These are phyloP conservation scores for Neurospora crassa DNA, from an alignment of 2,329 filamentous ascomycete species.

Conservation along the genomic window DNA sequence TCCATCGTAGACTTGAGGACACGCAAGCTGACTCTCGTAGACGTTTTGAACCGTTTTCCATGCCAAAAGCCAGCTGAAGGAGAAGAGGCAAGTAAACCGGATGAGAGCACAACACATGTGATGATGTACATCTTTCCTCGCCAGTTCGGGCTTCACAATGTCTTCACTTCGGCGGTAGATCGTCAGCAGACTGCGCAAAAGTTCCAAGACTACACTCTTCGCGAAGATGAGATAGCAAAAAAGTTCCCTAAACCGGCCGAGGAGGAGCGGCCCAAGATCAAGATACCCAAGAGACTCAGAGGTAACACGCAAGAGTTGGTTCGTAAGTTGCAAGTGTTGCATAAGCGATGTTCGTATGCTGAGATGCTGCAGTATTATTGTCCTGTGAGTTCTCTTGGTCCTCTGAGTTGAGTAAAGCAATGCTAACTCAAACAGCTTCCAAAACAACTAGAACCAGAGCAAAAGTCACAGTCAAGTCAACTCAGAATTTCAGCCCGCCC, in stretches of 20 bases:
- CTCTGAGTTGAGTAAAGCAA: too few species aligned
- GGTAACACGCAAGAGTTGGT: slow-evolving; percentile 52
- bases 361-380: slow-evolving; percentile 76
- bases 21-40: slow-evolving; percentile 31
- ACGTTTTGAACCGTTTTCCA: slow-evolving; percentile 68
- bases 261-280: slow-evolving; percentile 17
- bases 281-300: slow-evolving; percentile 58
- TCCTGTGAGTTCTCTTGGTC: not conserved
- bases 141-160: slow-evolving; percentile 85
- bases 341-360: slow-evolving; percentile 69
- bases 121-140: slow-evolving; percentile 92
- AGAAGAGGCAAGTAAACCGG: slow-evolving; percentile 20
- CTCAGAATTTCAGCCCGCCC: not conserved
- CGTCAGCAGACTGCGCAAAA: slow-evolving; percentile 56
- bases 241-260: slow-evolving; percentile 23
- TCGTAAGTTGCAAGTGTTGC: slow-evolving; percentile 57
- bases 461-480: not conserved
- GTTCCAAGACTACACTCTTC: slow-evolving; percentile 75
- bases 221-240: slow-evolving; percentile 67
- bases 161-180: slow-evolving; percentile 67
- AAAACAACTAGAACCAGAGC: not conserved
- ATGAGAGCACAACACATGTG: slow-evolving; percentile 53
- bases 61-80: slow-evolving; percentile 17
- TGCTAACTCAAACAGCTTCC: not conserved
- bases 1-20: too few species aligned